phyloP scores from a whole-genome alignment of 2,329 filamentous ascomycete genomes.

The Pleoardoris graminearum region DNA sequence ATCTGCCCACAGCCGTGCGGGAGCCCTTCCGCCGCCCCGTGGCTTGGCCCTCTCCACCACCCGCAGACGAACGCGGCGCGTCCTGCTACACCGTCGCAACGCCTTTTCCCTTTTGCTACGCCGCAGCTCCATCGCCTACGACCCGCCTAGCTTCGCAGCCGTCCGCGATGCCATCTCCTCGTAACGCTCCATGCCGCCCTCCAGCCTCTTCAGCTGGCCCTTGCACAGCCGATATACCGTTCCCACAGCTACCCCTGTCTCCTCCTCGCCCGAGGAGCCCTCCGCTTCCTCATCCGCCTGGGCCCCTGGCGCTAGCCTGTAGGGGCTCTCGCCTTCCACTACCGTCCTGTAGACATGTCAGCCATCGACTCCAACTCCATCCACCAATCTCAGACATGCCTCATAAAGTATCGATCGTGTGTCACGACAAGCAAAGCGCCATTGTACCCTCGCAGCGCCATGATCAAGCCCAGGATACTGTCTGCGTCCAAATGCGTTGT shows the following conservation, averaged over 20 bases:
- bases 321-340: constrained; percentile 62
- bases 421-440: constrained; percentile 78
- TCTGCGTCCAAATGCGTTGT: constrained; percentile 86
- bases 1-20: background rate
- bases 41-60: background rate
- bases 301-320: constrained; percentile 41
- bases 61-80: background rate
- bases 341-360: constrained; percentile 60
- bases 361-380: background rate
- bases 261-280: constrained; percentile 49
- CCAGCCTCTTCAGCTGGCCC: constrained; percentile 40
- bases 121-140: background rate
- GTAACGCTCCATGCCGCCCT: constrained; percentile 46
- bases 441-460: constrained; percentile 68
- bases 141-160: constrained; percentile 31
- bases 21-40: constrained; percentile 1
- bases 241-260: constrained; percentile 51
- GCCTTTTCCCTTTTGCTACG: too few relatives aligned
- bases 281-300: constrained; percentile 46
- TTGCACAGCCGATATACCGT: constrained; percentile 42
- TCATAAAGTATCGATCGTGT: constrained; percentile 82
- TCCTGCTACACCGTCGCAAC: too few relatives aligned
- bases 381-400: constrained; percentile 45
- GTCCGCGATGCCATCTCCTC: constrained; percentile 40
- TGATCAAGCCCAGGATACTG: constrained; percentile 72